phyloP scores from a whole-genome alignment of 2,329 filamentous ascomycete genomes.

The Ascosphaera apis region DNA sequence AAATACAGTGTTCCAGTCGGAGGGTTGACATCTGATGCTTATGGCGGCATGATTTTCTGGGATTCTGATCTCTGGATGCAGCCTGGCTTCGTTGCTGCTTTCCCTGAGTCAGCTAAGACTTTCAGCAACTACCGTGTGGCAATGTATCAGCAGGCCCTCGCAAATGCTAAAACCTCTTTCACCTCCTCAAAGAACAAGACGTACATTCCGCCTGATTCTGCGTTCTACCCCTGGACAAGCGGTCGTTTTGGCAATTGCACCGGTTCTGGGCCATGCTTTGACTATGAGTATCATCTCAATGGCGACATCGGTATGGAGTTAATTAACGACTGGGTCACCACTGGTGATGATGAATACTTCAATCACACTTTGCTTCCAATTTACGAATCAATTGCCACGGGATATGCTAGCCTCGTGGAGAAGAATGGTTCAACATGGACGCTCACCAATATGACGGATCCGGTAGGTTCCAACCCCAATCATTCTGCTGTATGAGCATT shows the following conservation, averaged over 20 bases:
- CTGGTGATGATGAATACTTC: conserved; percentile 35
- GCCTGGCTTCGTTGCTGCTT: conserved; percentile 39
- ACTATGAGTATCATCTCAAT: conserved; percentile 51
- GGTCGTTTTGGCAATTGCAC: conserved; percentile 47
- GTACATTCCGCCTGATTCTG: conserved; percentile 31
- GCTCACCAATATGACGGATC: conserved; percentile 46
- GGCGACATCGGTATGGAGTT: conserved; percentile 43
- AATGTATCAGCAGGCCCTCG: conserved; percentile 33
- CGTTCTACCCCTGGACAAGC: conserved; percentile 45
- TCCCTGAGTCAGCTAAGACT: conserved; percentile 37
- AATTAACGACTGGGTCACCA: conserved; percentile 36
- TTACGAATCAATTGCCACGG: conserved; percentile 37
- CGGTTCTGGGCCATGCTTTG: conserved; percentile 38
- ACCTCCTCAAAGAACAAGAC: conserved; percentile 37
- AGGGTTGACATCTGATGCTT: conserved; percentile 42
- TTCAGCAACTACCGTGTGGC: conserved; percentile 41
- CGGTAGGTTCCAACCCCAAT: conserved; percentile 22
- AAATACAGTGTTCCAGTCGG: conserved; percentile 44
- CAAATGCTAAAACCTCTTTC: conserved; percentile 33
- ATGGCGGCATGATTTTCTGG: conserved; percentile 44
- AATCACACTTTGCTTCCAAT: conserved; percentile 35
- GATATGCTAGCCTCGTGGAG: conserved; percentile 36
- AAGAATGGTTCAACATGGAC: conserved; percentile 33
- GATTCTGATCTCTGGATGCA: conserved; percentile 46
- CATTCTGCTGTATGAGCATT: background rate